phyloP scores from a whole-genome alignment of 202 grass and related monocot species.

The Zoysia matrella region DNA sequence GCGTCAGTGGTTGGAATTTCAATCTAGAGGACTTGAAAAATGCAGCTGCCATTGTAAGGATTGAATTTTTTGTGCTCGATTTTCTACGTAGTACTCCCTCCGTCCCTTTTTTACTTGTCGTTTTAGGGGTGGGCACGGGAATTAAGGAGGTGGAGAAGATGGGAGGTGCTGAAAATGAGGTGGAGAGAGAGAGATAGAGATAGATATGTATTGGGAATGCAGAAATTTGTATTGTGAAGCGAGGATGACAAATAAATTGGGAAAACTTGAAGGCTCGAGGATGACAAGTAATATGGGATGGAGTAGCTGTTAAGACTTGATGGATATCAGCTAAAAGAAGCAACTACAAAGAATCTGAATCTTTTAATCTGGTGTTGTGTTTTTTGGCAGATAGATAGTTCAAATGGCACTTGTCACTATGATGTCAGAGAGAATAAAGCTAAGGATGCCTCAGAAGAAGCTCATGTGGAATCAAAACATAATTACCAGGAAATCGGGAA shows the following conservation, averaged over 20 bases:
- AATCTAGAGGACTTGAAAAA: constrained; percentile 98
- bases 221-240: too few species aligned
- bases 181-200: too few species aligned
- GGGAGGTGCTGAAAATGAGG: too few species aligned
- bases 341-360: constrained; percentile 17
- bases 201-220: too few species aligned
- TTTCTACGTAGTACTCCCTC: neutral
- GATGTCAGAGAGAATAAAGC: constrained; percentile 51
- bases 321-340: constrained; percentile 12
- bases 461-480: constrained; percentile 43
- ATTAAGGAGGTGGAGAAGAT: too few species aligned
- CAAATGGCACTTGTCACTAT: constrained; percentile 59
- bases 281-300: too few species aligned
- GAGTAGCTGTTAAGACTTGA: constrained; percentile 7
- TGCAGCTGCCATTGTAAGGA: constrained; percentile 91
- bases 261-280: too few species aligned
- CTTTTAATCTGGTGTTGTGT: constrained; percentile 42
- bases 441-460: constrained; percentile 42
- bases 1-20: constrained; percentile 99
- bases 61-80: constrained; percentile 10
- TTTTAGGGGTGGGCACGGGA: too few species aligned
- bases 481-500: constrained; percentile 56
- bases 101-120: too few species aligned
- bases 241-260: too few species aligned
- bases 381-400: constrained; percentile 77